Evolutionary conservation across 495 filamentous ascomycete species (phyloP).

Genomic region (Penicillium salamii): DNA sequence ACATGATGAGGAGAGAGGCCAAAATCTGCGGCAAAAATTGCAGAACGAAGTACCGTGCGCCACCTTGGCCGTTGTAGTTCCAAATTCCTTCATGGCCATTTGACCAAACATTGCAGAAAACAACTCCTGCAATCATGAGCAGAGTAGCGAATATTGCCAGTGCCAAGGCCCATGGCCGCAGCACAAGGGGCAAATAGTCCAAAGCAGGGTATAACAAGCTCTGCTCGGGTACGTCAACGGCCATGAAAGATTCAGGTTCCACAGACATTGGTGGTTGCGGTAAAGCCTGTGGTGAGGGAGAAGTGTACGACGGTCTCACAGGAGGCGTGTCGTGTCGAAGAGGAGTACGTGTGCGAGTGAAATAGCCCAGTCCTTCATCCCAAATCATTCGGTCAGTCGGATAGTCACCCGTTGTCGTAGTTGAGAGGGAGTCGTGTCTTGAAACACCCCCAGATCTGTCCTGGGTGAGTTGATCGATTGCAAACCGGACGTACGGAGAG

Average conservation of each 20-base stretch:
- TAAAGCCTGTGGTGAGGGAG: slow-evolving; percentile 26
- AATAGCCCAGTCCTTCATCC: slow-evolving; percentile 50
- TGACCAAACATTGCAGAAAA: slow-evolving; percentile 74
- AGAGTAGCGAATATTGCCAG: slow-evolving; percentile 58
- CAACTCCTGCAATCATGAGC: slow-evolving; percentile 67
- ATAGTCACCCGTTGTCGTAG: slow-evolving; percentile 38
- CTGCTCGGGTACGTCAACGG: slow-evolving; percentile 45
- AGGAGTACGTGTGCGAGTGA: slow-evolving; percentile 31
- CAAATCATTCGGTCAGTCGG: slow-evolving; percentile 50
- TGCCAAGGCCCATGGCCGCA: slow-evolving; percentile 61
- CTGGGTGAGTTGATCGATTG: slow-evolving; percentile 69
- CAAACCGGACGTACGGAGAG: slow-evolving; percentile 69
- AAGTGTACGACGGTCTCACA: slow-evolving; percentile 15
- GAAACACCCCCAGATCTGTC: slow-evolving; percentile 46
- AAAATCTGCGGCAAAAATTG: slow-evolving; percentile 78
- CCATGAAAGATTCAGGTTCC: slow-evolving; percentile 51
- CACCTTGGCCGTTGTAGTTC: slow-evolving; percentile 62
- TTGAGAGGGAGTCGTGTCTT: slow-evolving; percentile 35
- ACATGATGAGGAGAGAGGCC: slow-evolving; percentile 69
- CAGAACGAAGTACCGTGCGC: slow-evolving; percentile 78
- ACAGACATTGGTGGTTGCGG: slow-evolving; percentile 32
- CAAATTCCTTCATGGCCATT: slow-evolving; percentile 59
- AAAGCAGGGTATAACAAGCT: slow-evolving; percentile 53
- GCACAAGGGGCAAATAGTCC: slow-evolving; percentile 61
- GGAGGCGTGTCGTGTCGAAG: slow-evolving; percentile 21